Evolutionary conservation across 805 yeast species (phyloP), one percentile per base, ranked within the genome.

Genomic region (Wickerhamiella azymoides): DNA sequence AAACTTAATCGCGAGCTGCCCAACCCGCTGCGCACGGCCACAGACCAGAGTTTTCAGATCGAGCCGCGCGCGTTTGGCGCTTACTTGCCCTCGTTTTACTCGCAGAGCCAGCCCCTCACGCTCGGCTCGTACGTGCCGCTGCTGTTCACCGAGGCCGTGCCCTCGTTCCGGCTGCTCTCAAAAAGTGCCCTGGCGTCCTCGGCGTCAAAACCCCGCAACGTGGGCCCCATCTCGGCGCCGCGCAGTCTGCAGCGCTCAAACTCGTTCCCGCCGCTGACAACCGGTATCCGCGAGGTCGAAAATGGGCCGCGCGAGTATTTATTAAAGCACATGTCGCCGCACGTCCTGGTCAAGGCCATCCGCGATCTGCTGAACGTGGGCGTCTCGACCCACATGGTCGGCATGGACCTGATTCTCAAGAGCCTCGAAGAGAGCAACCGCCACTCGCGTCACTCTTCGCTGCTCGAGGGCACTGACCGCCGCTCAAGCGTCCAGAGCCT

Each of bases 111-210:
- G 39, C 79, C 85, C 1, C 57, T 81, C 39, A 60, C 74, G 17
- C 64, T 71, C 2, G 88, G 88, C 3, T 71, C 80, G 2, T 78
- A 76, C 53, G 62, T 79, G 11, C 81, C 89, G 1, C 66, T 80
- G 10, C 52, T 81, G 42, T 81, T 80, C 57, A 77, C 81, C 3
- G 79, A 74, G 39, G 51, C 70, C 13, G 57, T 73, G 13, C 75
- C 80, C 11, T 63, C 65, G 21, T 80, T 76, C 58, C 69, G 74
- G 42, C 64, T 81, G 14, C 79, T 79, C 52, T 72, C 77, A 43
- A 68, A 70, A 54, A 53, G 63, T 19, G 68, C 73, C 1, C 57
- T 79, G 47, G 58, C 79, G 39, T 76, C 79, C 28, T 77, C 81
- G 13, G 33, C 36, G 43, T 17, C 43, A 2, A 21, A 16, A n/a